These are phyloP conservation scores for Chrysosphaeria jannelii DNA, from an alignment of 2,329 filamentous ascomycete species.

Conservation along the genomic window DNA sequence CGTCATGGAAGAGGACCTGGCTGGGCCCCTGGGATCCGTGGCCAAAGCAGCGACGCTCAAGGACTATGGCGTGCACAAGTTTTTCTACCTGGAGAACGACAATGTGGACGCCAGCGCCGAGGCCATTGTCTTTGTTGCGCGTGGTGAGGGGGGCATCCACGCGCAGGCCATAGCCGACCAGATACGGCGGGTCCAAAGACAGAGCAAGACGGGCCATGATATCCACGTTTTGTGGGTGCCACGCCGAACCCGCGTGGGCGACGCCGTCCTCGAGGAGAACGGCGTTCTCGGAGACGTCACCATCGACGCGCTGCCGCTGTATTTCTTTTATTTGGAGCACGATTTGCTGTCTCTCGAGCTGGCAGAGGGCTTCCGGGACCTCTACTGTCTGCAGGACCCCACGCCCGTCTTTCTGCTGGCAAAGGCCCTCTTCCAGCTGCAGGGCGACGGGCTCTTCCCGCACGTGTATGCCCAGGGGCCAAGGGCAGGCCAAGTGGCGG, in stretches of 20 bases:
- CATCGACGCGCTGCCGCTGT: slow-evolving; percentile 60
- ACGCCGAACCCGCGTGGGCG: slow-evolving; percentile 66
- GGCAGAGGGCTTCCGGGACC: slow-evolving; percentile 56
- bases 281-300: slow-evolving; percentile 82
- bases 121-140: slow-evolving; percentile 79
- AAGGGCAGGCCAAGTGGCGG: slow-evolving; percentile 65
- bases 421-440: slow-evolving; percentile 77
- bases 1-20: slow-evolving; percentile 69
- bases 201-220: slow-evolving; percentile 74
- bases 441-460: slow-evolving; percentile 81
- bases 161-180: slow-evolving; percentile 66
- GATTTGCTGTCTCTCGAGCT: slow-evolving; percentile 80
- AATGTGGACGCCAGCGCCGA: slow-evolving; percentile 85
- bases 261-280: slow-evolving; percentile 72
- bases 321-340: slow-evolving; percentile 73
- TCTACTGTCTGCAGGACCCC: slow-evolving; percentile 74
- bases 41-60: slow-evolving; percentile 88
- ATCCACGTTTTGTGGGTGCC: slow-evolving; percentile 95
- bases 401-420: slow-evolving; percentile 73
- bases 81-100: slow-evolving; percentile 86
- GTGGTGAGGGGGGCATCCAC: slow-evolving; percentile 65
- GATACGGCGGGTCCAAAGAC: slow-evolving; percentile 65
- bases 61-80: slow-evolving; percentile 92
- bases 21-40: slow-evolving; percentile 66
- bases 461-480: slow-evolving; percentile 89